phyloP scores from a whole-genome alignment of 202 grass and related monocot species.

The Setaria viridis region DNA sequence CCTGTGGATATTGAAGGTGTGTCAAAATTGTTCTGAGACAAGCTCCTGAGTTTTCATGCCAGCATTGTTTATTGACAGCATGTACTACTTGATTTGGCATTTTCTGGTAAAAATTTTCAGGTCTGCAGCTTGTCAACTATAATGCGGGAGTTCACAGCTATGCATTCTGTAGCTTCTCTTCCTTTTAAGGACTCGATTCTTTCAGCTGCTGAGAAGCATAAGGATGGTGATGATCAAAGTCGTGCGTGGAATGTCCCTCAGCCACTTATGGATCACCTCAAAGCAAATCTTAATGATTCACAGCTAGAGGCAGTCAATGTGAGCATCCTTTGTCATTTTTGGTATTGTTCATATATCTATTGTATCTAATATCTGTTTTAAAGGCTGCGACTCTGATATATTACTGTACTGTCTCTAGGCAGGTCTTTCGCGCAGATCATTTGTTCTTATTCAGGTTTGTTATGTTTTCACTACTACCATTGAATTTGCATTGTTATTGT shows the following conservation, averaged over 20 bases:
- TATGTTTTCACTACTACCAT: conserved; percentile 3
- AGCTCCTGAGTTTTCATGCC: neutral
- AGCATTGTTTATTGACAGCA: conserved; percentile 10
- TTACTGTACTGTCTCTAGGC: conserved; percentile 62
- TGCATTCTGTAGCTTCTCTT: conserved; percentile 83
- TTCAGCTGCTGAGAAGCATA: conserved; percentile 70
- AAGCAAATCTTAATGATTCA: conserved; percentile 86
- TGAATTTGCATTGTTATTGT: conserved; percentile 27
- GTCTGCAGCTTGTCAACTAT: conserved; percentile 97
- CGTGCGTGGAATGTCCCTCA: conserved; percentile 85
- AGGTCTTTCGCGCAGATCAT: conserved; percentile 90
- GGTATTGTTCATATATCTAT: conserved; percentile 17
- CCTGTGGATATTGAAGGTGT: conserved; percentile 84
- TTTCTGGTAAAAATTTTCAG: conserved; percentile 58
- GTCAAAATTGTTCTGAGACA: conserved; percentile 29
- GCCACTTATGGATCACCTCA: conserved; percentile 91
- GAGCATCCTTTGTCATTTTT: conserved; percentile 49
- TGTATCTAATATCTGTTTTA: conserved; percentile 8
- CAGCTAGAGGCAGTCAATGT: conserved; percentile 95
- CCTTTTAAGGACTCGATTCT: conserved; percentile 97
- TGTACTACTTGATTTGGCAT: conserved; percentile 18
- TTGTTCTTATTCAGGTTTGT: conserved; percentile 97
- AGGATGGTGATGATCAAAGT: conserved; percentile 58
- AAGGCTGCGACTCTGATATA: conserved; percentile 43
- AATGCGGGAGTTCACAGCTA: conserved; percentile 77